Evolutionary conservation across 2,329 filamentous ascomycete species (phyloP).

Genomic region (Didymella pinodella): DNA sequence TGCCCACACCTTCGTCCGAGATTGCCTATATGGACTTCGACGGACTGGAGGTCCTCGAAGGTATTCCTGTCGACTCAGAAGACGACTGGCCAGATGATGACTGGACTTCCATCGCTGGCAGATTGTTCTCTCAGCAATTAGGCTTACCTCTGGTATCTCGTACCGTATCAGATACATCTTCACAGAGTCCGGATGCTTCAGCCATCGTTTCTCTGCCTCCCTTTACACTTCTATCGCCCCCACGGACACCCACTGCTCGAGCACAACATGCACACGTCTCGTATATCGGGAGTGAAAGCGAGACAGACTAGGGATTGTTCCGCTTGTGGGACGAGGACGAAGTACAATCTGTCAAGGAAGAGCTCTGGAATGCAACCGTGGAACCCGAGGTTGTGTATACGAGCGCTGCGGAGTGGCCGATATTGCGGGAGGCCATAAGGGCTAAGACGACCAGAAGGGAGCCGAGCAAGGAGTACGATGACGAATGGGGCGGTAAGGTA

Average conservation of each 20-base stretch:
- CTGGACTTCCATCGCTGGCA: constrained; percentile 1
- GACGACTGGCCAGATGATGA: constrained; percentile 14
- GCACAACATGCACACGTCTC: neutral
- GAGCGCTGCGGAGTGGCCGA: constrained; percentile 29
- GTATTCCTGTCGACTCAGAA: neutral
- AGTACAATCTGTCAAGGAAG: neutral
- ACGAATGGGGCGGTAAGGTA: constrained; percentile 10
- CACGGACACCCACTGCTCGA: neutral
- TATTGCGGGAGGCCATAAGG: constrained; percentile 24
- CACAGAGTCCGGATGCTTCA: neutral
- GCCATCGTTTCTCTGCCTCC: neutral
- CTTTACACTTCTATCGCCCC: neutral
- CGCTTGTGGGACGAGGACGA: constrained; percentile 2
- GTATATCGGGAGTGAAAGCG: constrained; percentile 1
- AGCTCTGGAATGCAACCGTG: neutral
- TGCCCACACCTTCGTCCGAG: neutral
- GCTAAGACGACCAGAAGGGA: neutral
- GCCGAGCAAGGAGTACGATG: neutral
- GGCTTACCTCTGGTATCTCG: neutral
- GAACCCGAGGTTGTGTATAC: constrained; percentile 6
- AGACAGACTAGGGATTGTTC: neutral
- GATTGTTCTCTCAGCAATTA: neutral
- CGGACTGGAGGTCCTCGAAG: neutral
- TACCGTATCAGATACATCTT: neutral
- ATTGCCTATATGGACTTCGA: neutral